A percentile compares a stretch with the other conserved stretches of the same genome.
Conservation (phyloP, 2,329 filamentous ascomycete species). For the Dichotomopilus funicola region DNA sequence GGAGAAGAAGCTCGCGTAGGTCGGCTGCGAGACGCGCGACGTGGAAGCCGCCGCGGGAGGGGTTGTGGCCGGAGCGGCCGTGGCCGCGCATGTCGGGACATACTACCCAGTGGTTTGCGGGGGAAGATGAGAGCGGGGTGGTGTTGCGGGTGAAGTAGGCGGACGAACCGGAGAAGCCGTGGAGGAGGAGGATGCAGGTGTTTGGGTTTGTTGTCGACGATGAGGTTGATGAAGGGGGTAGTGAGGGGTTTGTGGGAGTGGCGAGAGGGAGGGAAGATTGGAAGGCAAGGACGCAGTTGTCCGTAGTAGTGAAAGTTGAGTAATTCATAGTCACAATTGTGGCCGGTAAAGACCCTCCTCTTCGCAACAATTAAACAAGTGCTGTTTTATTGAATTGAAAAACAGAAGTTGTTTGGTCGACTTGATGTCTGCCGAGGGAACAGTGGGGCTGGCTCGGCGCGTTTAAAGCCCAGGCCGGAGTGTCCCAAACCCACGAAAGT, state of each 20-base stretch:
- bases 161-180: constrained; percentile 37
- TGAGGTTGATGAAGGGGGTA: background rate
- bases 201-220: background rate
- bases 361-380: no score
- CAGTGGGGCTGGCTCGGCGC: no score
- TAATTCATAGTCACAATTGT: constrained; percentile 10
- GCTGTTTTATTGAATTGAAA: no score
- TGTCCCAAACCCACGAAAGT: no score
- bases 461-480: no score
- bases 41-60: constrained; percentile 31
- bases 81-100: constrained; percentile 36
- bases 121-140: constrained; percentile 18
- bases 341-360: no score
- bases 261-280: constrained; percentile 30
- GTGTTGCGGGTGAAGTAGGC: constrained; percentile 34
- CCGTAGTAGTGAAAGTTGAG: constrained; percentile 25
- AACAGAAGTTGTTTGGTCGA: no score
- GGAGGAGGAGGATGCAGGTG: constrained; percentile 32
- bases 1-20: constrained; percentile 28
- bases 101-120: constrained; percentile 30
- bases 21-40: constrained; percentile 36
- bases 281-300: constrained; percentile 31
- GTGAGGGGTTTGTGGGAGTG: background rate
- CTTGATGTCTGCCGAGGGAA: no score
- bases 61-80: constrained; percentile 27